Conservation (phyloP, 73 alveolate species). For the Paramecium sexaurelia region DNA sequence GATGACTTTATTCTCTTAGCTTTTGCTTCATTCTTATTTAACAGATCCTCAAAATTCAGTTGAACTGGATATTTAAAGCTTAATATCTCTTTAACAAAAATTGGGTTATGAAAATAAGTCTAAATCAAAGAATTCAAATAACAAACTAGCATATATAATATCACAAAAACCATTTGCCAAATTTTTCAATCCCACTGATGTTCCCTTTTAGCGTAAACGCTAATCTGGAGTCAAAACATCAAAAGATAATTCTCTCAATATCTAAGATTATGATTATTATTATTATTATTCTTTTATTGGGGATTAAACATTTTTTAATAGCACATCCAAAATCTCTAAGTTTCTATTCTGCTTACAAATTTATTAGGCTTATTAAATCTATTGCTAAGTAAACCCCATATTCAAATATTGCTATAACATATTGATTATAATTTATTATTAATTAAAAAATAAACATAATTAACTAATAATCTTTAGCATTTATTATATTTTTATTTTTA, state of each 20-base stretch:
- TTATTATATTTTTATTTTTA: no score
- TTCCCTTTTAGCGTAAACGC: constrained; percentile 69
- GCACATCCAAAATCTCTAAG: neutral
- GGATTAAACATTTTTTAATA: neutral
- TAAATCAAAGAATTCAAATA: constrained; percentile 85
- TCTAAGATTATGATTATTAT: neutral
- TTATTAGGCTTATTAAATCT: neutral
- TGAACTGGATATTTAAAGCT: constrained; percentile 65
- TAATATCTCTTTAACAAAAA: constrained; percentile 74
- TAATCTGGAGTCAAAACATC: constrained; percentile 78
- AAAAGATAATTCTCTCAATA: constrained; percentile 37
- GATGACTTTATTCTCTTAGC: constrained; percentile 68
- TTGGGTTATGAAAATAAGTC: constrained; percentile 81
- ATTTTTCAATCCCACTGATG: constrained; percentile 84
- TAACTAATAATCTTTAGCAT: no score
- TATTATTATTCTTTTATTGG: neutral
- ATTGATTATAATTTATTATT: neutral
- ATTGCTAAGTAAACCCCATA: neutral
- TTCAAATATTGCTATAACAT: neutral
- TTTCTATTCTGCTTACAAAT: neutral
- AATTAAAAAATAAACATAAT: neutral
- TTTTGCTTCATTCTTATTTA: constrained; percentile 43
- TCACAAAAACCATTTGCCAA: constrained; percentile 75
- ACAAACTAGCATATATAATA: constrained; percentile 72
- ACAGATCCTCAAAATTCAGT: constrained; percentile 3